A percentile compares a stretch with the other conserved stretches of the same genome.
These are phyloP conservation scores for Malus sieversii DNA, from an alignment of 306 rosid genomes.

Conservation along the genomic window DNA sequence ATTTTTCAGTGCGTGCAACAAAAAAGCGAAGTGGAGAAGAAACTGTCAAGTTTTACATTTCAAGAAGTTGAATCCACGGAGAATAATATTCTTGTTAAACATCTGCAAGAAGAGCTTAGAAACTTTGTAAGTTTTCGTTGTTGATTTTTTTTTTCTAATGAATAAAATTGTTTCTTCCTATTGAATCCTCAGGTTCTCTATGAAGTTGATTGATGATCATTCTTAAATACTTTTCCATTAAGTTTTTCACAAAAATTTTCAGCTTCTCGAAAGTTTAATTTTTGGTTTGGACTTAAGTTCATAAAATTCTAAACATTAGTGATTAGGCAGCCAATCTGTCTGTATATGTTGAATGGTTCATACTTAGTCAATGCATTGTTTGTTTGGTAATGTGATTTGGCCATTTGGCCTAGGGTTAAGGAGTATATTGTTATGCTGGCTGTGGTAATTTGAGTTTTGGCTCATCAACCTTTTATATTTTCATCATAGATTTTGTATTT, in stretches of 20 bases:
- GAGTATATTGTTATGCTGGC: neutral
- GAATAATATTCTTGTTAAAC: conserved; percentile 50
- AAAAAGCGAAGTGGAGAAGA: conserved; percentile 75
- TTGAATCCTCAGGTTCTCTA: neutral
- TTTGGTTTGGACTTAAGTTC: neutral
- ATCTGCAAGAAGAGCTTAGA: conserved; percentile 80
- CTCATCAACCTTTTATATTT: neutral
- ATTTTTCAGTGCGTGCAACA: conserved; percentile 62
- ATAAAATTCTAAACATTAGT: neutral
- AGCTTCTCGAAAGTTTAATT: neutral
- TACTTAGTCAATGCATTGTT: neutral
- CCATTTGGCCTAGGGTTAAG: neutral
- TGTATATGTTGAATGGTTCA: neutral
- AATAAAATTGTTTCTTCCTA: conserved; percentile 1
- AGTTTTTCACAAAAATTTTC: neutral
- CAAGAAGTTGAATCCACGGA: conserved; percentile 47
- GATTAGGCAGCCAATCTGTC: neutral
- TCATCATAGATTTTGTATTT: neutral
- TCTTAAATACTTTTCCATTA: neutral
- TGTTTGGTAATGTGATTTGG: neutral
- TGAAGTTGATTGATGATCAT: neutral
- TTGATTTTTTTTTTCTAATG: neutral
- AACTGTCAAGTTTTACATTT: conserved; percentile 48
- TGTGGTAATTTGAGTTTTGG: neutral
- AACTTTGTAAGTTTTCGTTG: conserved; percentile 55